phyloP scores from a whole-genome alignment of 2,329 filamentous ascomycete species.

The Cladosporium velox region DNA sequence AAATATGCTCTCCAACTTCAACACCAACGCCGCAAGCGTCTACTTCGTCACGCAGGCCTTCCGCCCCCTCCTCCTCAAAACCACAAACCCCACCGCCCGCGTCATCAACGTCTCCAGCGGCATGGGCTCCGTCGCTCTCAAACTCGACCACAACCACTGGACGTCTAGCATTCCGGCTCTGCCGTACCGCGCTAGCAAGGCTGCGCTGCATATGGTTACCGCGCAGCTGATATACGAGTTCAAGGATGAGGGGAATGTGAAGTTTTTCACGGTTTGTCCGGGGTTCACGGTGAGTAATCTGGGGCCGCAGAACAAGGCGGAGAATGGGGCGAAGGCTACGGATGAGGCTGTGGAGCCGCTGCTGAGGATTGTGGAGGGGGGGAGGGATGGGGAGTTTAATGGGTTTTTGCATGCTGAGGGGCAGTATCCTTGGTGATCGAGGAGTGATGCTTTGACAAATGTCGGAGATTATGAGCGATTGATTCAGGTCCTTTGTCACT shows the following conservation, averaged over 20 bases:
- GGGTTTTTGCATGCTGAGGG: constrained; percentile 14
- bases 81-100: constrained; percentile 33
- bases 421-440: constrained; percentile 10
- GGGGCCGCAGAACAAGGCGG: constrained; percentile 23
- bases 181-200: constrained; percentile 44
- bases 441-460: neutral
- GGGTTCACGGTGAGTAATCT: constrained; percentile 47
- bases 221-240: constrained; percentile 46
- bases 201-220: constrained; percentile 49
- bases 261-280: constrained; percentile 47
- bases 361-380: constrained; percentile 14
- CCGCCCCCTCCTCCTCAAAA: constrained; percentile 45
- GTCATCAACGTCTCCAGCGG: constrained; percentile 43
- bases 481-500: neutral
- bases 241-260: constrained; percentile 42
- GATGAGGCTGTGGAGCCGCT: constrained; percentile 7
- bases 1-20: constrained; percentile 36
- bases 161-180: constrained; percentile 33
- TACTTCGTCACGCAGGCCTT: constrained; percentile 46
- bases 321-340: constrained; percentile 16
- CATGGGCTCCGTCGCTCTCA: constrained; percentile 37
- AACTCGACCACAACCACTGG: constrained; percentile 32
- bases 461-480: neutral
- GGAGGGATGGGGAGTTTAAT: constrained; percentile 8
- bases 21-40: constrained; percentile 52